Evolutionary conservation across 1,284 basidiomycete genomes (phyloP), one percentile per base, ranked within the genome.

Genomic region (Papiliotrema laurentii): DNA sequence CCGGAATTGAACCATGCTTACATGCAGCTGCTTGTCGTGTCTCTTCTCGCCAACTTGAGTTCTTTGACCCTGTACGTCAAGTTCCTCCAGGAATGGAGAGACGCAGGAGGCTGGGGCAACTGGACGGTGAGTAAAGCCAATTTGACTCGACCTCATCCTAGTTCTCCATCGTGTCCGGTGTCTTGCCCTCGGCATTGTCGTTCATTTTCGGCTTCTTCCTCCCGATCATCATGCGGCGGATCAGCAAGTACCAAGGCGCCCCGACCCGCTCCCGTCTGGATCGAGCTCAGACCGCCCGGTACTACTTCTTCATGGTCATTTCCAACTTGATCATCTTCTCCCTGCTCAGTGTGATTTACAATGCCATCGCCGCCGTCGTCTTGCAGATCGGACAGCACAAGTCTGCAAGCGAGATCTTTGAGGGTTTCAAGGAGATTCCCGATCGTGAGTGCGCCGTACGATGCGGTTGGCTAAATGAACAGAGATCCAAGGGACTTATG

Each of bases 231-330:
- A 93, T 97, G 81, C 84, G 92, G 41, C 82, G 81, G 77, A 78
- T 94, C 51, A 79, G 79, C n/a, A 77, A 83, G 75, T 91, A 86
- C 69, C 87, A 89, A 76, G 89, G 69, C 38, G 61, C 64, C 5
- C 51, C 58, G 9, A 72, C 90, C 3, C 84, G 87, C 54, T 85
- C 83, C 11, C 82, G 84, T 36, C 79, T 93, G 40, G 92, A 96
- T 61, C 85, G 92, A 36, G 85, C 86, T 22, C 89, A 96, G 49
- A 80, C 91, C 38, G 89, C 88, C 19, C 83, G 89, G 31, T 96
- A 96, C 74, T 97, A 85, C 66, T 81, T 87, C 6, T 96, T 97
- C 80, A 78, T 96, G 70, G 83, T 94, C 54, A 85, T 93, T 68
- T 69, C 65, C 53, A 71, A 65, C 46, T 75, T 97, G 63, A 79